A percentile compares a stretch with the other conserved stretches of the same genome.
phyloP scores from a whole-genome alignment of 164 flowering plant species.

The Stephania yunnanensis region DNA sequence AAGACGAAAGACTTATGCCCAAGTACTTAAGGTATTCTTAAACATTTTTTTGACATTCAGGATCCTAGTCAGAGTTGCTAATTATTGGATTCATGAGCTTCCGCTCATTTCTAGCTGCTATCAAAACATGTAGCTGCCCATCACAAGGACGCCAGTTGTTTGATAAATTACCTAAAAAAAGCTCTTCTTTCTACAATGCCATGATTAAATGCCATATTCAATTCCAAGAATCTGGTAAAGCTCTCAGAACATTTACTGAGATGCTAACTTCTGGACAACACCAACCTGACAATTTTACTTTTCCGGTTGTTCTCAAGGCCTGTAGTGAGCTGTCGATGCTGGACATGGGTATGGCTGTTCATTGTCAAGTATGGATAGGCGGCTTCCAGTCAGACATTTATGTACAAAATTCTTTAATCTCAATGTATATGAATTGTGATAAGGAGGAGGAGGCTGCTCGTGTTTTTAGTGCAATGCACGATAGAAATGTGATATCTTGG shows the following conservation, averaged over 20 bases:
- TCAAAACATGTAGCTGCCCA: constrained; percentile 30
- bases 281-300: constrained; percentile 46
- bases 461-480: constrained; percentile 46
- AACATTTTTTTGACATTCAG: too few relatives aligned
- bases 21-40: too few relatives aligned
- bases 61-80: too few relatives aligned
- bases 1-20: too few relatives aligned
- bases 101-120: constrained; percentile 6
- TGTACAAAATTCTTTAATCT: constrained; percentile 49
- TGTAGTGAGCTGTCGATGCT: constrained; percentile 34
- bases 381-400: constrained; percentile 37
- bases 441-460: constrained; percentile 27
- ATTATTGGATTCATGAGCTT: neutral
- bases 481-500: constrained; percentile 52
- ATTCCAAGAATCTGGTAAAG: constrained; percentile 25
- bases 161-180: constrained; percentile 37
- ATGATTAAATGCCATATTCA: constrained; percentile 40
- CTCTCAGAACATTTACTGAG: constrained; percentile 36
- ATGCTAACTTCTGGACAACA: constrained; percentile 32
- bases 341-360: constrained; percentile 37
- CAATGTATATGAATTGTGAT: constrained; percentile 65
- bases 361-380: constrained; percentile 23
- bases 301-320: constrained; percentile 51
- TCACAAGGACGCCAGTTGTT: constrained; percentile 39
- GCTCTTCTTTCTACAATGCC: constrained; percentile 31